Conservation (phyloP, 169 alveolate genomes). For the Eimeria praecox region DNA sequence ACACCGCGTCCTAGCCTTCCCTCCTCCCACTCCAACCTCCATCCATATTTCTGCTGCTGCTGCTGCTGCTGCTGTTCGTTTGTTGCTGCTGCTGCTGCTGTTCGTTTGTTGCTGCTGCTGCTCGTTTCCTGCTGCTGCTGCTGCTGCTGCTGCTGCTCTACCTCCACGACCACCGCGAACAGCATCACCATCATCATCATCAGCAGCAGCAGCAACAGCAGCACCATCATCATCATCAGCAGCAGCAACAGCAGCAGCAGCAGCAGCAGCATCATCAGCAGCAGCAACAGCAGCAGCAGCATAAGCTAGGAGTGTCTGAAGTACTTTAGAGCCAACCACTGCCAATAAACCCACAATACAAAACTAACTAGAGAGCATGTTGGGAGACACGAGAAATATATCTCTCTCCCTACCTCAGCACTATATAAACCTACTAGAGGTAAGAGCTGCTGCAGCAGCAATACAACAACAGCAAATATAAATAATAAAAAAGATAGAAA, state of each 20-base stretch:
- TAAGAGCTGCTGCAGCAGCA: conserved; percentile 58
- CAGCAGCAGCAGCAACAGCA: neutral
- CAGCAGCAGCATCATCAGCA: neutral
- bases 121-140: neutral
- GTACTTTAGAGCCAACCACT: conserved; percentile 33
- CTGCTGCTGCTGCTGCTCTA: neutral
- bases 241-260: neutral
- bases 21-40: too few relatives aligned
- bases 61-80: neutral
- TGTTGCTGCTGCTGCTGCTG: neutral
- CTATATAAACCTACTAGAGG: conserved; percentile 11
- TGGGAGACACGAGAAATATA: conserved; percentile 31
- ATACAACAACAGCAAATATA: neutral
- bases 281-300: conserved; percentile 27
- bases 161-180: neutral
- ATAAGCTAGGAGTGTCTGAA: conserved; percentile 31
- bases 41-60: neutral
- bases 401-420: neutral
- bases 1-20: neutral
- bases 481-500: neutral
- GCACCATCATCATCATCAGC: neutral
- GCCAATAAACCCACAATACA: conserved; percentile 29
- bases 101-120: neutral
- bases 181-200: neutral
- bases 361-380: neutral